Evolutionary conservation across 495 filamentous ascomycete genomes (phyloP).

Genomic region (Neurospora sp.): DNA sequence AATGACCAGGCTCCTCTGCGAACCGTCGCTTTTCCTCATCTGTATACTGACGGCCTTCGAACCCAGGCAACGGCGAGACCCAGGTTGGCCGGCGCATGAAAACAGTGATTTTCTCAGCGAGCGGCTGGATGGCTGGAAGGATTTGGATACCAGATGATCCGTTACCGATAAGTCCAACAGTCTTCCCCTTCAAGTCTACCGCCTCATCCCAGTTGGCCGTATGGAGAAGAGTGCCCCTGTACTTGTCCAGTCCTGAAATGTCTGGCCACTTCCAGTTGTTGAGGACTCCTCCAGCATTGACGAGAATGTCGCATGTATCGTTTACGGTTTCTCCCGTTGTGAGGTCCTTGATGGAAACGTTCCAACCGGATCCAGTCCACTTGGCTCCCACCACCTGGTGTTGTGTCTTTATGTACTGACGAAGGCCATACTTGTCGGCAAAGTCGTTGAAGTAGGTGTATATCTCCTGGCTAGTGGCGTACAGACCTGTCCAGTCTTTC

Average conservation of each 20-base stretch:
- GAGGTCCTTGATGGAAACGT: background rate
- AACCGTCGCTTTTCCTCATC: conserved; percentile 25
- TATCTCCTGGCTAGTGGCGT: conserved; percentile 23
- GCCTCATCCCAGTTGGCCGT: conserved; percentile 40
- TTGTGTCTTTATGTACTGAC: conserved; percentile 21
- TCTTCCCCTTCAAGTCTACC: conserved; percentile 37
- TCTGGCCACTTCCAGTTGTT: conserved; percentile 32
- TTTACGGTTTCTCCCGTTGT: background rate
- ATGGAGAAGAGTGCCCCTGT: conserved; percentile 38
- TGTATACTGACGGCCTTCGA: conserved; percentile 20
- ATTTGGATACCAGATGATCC: conserved; percentile 41
- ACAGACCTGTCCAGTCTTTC: conserved; percentile 29
- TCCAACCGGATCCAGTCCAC: conserved; percentile 13
- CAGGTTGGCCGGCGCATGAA: conserved; percentile 51
- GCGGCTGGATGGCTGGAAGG: conserved; percentile 40
- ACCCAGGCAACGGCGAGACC: conserved; percentile 36
- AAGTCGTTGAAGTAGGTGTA: conserved; percentile 25
- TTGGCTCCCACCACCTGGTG: conserved; percentile 19
- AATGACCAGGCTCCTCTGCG: conserved; percentile 13
- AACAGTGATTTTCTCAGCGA: conserved; percentile 22
- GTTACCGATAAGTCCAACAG: conserved; percentile 29
- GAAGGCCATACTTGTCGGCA: conserved; percentile 23
- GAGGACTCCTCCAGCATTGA: background rate
- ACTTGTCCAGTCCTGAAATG: conserved; percentile 32
- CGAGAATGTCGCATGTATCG: background rate